Evolutionary conservation across 2,329 filamentous ascomycete species (phyloP), one percentile per base, ranked within the genome.

Genomic region (Bipolaris victoriae): DNA sequence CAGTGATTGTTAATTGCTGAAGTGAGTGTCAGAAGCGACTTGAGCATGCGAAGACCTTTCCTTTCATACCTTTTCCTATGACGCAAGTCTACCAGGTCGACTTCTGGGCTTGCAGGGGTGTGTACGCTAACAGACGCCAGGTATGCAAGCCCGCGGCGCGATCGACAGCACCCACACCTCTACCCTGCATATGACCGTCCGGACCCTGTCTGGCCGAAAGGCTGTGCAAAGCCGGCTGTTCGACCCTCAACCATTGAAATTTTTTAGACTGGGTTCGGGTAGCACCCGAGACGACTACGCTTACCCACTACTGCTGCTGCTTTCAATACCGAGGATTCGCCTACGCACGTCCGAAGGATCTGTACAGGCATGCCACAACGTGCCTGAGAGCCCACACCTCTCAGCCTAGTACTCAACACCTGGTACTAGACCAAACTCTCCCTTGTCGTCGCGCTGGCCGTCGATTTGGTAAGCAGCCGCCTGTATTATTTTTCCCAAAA

Each of bases 1-100:
- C n/a, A 60, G 62, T 61, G 66, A 68, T 69, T 72, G 67, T 63
- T 72, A 69, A 71, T 68, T 72, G 68, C 69, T 73, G 71, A 71
- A 72, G 68, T 66, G 70, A 70, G 62, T 63, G 65, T 64, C 62
- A 66, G 59, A 57, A 62, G 65, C 55, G 61, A 41, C 58, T 53
- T 65, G 61, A 61, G 55, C 52, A 41, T 58, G 65, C 60, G 66
- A 61, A 57, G 51, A 52, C 49, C 20, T 52, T 55, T 57, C 65
- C 65, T 66, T 72, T 71, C 68, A 72, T 69, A 66, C 55, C 54
- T 44, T 39, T 22, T 20, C 41, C 56, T 54, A 62, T 64, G 62
- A 62, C 62, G 63, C 58, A 64, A 57, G 22, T 29, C 37, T 40
- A 22, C 10, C n/a, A 40, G 16, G 36, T 18, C 41, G 48, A 49